Conservation (phyloP, 345 rosid genomes). For the Syzygium aqueum region DNA sequence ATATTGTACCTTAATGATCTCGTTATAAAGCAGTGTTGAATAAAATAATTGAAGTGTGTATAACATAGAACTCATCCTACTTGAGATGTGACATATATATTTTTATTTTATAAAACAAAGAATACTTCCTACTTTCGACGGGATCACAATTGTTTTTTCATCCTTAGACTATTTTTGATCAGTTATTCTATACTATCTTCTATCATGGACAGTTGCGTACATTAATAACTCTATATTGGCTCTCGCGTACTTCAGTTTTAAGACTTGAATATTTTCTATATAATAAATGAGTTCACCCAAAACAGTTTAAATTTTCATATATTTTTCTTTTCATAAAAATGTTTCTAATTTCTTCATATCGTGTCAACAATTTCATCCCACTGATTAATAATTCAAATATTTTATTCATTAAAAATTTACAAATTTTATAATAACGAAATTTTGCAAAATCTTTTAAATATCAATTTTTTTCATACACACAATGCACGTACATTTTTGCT, state of each 20-base stretch:
- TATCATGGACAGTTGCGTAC: neutral
- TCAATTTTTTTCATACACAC: neutral
- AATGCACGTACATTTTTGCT: fast-evolving
- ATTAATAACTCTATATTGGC: neutral
- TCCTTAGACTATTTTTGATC: neutral
- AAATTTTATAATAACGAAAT: too few species aligned
- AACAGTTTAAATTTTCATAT: neutral
- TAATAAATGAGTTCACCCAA: too few species aligned
- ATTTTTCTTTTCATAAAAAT: neutral
- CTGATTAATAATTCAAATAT: neutral
- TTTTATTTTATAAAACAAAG: neutral
- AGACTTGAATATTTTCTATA: too few species aligned
- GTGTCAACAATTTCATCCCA: neutral
- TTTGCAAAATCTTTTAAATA: neutral
- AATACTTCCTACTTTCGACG: neutral
- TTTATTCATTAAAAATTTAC: too few species aligned
- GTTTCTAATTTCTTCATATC: neutral
- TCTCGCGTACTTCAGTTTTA: too few species aligned
- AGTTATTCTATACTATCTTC: neutral
- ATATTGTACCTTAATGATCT: neutral
- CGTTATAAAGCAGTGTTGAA: neutral
- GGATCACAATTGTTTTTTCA: neutral
- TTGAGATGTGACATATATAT: neutral
- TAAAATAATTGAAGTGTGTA: neutral
- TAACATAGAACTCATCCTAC: neutral